A percentile compares a stretch with the other conserved stretches of the same genome.
Evolutionary conservation across 1,284 basidiomycete genomes (phyloP).

Genomic region (Caloboletus firmus): DNA sequence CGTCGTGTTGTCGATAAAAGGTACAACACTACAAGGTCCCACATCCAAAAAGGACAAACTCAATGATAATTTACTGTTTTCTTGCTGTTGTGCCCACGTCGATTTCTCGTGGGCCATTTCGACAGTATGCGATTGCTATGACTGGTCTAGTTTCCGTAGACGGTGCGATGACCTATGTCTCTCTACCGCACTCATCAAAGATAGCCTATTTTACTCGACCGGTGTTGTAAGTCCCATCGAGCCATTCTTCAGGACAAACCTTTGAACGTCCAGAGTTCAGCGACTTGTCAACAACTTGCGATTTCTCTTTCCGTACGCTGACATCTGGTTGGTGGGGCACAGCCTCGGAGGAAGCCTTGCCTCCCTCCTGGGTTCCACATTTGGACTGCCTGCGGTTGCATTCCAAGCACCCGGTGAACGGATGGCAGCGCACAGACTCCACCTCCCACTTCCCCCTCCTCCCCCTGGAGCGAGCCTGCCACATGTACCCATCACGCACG

Average conservation of each 20-base stretch:
- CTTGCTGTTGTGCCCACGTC: slow-evolving; percentile 95
- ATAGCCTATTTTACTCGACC: slow-evolving; percentile 87
- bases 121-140: slow-evolving; percentile 91
- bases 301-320: slow-evolving; percentile 78
- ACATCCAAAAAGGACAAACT: slow-evolving; percentile 92
- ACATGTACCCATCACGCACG: slow-evolving; percentile 60
- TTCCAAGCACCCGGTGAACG: slow-evolving; percentile 94
- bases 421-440: slow-evolving; percentile 82
- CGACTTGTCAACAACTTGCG: slow-evolving; percentile 82
- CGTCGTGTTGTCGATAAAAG: slow-evolving; percentile 91
- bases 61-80: slow-evolving; percentile 96
- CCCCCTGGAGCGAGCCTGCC: slow-evolving; percentile 18
- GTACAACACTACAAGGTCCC: slow-evolving; percentile 82
- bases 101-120: slow-evolving; percentile 82
- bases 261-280: slow-evolving; percentile 14
- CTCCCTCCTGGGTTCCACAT: slow-evolving; percentile 86
- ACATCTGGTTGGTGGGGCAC: slow-evolving; percentile 92
- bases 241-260: background rate
- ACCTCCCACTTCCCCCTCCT: slow-evolving; percentile 71
- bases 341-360: slow-evolving; percentile 88
- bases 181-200: slow-evolving; percentile 80
- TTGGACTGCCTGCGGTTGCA: slow-evolving; percentile 90
- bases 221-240: slow-evolving; percentile 60
- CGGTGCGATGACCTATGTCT: slow-evolving; percentile 85
- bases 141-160: slow-evolving; percentile 52